Base-by-base conservation (phyloP, 1,139 yeast genomes). In the Magnusiomyces suaveolens region DNA sequence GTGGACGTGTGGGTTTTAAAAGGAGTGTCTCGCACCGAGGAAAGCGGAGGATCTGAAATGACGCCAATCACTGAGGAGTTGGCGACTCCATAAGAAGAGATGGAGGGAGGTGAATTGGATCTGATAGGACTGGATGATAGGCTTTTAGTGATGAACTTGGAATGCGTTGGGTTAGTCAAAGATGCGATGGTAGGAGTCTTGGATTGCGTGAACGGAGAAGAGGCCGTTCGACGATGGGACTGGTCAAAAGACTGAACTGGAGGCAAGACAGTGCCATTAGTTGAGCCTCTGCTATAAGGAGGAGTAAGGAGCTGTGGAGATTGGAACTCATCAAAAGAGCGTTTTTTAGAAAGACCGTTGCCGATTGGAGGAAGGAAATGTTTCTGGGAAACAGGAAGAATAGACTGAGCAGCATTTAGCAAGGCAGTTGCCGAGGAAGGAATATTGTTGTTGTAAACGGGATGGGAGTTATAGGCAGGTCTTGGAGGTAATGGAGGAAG, bases 351-450 rank as follows among this genome's bases (percentile, higher is more conserved):
- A 21, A 41, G 44, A 18, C 16, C 16, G 6, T 18, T 8, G 23
- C 44, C 16, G 25, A 41, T 41, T 2, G 44, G 25, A 10, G 44
- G 44, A 21, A 41, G 44, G n/a, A 20, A 41, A 10, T 16, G 48
- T n/a, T 44, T 16, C 16, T 44, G 47, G 6, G 44, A 4, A 6
- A 21, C 23, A 20, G 47, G 47, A 4, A 47, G 25, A 3, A 47
- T 18, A 20, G 41, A 21, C n/a, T 36, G 51, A 21, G 51, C 51
- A 36, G 51, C 51, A 21, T 38, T 48, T 2, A 48, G 33, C 32
- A 48, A 26, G 23, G 44, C 32, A 10, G 51, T 48, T 14, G 51
- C 51, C 10, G 51, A 48, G 12, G 43, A 21, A 6, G 51, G 51
- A 23, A 48, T 48, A 20, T 14, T 8, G 33, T 36, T 36, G 32